Evolutionary conservation across 345 rosid genomes (phyloP), one percentile per base, ranked within the genome.

Genomic region (Litchi chinensis): DNA sequence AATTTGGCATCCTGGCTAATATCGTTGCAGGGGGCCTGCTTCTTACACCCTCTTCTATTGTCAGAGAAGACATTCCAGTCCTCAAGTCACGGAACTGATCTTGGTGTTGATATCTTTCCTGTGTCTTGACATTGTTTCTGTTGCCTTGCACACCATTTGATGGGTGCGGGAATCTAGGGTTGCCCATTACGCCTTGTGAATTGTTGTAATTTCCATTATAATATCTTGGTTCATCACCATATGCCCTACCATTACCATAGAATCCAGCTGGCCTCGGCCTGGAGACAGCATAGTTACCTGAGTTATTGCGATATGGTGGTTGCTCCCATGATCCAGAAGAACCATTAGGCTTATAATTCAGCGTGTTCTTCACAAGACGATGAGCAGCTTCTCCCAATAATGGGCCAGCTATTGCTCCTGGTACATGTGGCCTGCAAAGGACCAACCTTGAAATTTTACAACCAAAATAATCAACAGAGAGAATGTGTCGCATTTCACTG

Each of bases 341-440:
- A 57, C 93, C 88, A 82, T 84, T 87, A 26, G 90, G 50, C 87
- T 87, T 93, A 74, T 92, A 82, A 82, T 93, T 97, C 68, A 97
- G 98, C 1, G 96, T 88, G 82, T 88, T 97, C 89, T 87, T 97
- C 79, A 97, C 91, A 70, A 97, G 98, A 76, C 99, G 98, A 83
- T 94, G 98, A 79, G 98, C 98, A 73, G 98, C 98, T 84, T 93
- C 98, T 80, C 98, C 98, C 82, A 97, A 85, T 46, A 81, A 15
- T 65, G 85, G 89, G 32, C 99, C 98, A 7, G 87, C 88, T 21
- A 94, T 87, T 60, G 93, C 98, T 76, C 98, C 95, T 68, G 93
- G 93, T 74, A 94, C 89, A 73, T 82, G 94, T 10, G 92, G 89
- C 91, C 99, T 94, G 87, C 68, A 82, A 68, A 77, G 9, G 24